phyloP scores from a whole-genome alignment of 2,329 filamentous ascomycete genomes.

The Pseudogymnoascus sp. region DNA sequence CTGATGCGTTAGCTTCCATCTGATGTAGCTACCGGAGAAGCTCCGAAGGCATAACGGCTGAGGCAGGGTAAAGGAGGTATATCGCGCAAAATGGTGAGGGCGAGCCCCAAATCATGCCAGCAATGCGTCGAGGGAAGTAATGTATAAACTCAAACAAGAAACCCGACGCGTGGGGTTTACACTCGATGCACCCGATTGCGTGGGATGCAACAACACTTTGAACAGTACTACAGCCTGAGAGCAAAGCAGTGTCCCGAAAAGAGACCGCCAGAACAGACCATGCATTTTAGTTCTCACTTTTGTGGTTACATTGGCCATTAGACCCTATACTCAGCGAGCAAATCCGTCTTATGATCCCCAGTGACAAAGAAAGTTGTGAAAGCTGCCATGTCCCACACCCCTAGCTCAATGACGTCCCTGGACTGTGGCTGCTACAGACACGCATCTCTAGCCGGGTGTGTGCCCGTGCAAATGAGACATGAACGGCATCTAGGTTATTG shows the following conservation, averaged over 20 bases:
- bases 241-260: not conserved
- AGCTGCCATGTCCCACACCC: not conserved
- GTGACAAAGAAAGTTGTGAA: not conserved
- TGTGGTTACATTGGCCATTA: not conserved
- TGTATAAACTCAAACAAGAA: not conserved
- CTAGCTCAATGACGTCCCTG: not conserved
- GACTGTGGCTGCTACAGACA: not conserved
- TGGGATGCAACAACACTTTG: not conserved
- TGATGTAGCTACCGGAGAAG: not conserved
- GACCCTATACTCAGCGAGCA: not conserved
- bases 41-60: not conserved
- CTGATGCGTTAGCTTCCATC: not conserved
- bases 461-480: not conserved
- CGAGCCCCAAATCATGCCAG: not conserved
- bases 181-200: not conserved
- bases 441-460: not conserved
- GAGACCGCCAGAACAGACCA: not conserved
- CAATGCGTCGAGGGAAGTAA: not conserved
- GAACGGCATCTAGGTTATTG: not conserved
- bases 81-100: not conserved
- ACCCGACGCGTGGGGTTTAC: not conserved
- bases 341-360: not conserved
- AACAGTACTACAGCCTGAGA: not conserved
- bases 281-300: not conserved
- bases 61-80: not conserved